Conservation (phyloP, 164 flowering plant species). For the Saururus chinensis region DNA sequence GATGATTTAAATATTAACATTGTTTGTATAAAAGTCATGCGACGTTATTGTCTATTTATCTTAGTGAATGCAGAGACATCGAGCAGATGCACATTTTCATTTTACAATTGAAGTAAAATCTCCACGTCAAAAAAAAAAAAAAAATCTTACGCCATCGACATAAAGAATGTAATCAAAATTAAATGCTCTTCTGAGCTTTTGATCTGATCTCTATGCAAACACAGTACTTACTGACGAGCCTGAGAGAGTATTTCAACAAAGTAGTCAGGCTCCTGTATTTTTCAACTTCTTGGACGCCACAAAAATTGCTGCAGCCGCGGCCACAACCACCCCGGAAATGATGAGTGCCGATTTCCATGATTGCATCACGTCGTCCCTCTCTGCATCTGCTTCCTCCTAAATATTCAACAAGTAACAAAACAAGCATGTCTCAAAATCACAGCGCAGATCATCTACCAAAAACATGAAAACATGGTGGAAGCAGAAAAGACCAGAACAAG, state of each 20-base stretch:
- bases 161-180: too few species aligned
- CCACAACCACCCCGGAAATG: conserved; percentile 4
- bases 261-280: neutral
- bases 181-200: neutral
- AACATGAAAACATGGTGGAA: too few species aligned
- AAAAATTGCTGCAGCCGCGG: conserved; percentile 5
- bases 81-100: neutral
- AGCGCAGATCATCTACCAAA: neutral
- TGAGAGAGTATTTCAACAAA: neutral
- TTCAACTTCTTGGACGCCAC: conserved; percentile 5
- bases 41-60: neutral
- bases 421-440: neutral
- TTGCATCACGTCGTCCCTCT: neutral
- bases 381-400: neutral
- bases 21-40: too few species aligned
- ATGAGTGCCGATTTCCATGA: conserved; percentile 3
- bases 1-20: too few species aligned
- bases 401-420: neutral
- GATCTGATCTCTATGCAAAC: neutral
- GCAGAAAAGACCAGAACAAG: too few species aligned
- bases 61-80: neutral
- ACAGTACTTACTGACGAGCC: neutral
- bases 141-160: neutral
- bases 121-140: neutral
- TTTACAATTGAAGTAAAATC: too few species aligned